Base-by-base conservation (phyloP, 2,329 filamentous ascomycete genomes). In the Arthrinium puccinioides region DNA sequence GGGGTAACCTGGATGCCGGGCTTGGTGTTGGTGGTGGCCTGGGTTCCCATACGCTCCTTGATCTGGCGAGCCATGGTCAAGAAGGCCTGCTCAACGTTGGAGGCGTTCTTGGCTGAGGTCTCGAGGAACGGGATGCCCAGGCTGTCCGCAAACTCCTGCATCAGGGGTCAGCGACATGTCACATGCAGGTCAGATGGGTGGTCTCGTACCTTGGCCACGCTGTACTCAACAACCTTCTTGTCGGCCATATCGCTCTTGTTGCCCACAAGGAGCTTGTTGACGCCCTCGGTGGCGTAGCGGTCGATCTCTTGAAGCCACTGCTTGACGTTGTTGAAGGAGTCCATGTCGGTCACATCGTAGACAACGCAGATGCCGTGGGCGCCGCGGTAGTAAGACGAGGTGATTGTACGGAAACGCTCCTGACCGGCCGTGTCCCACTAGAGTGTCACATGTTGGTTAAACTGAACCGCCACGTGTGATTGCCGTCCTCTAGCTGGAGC, bases 161-260 rank as follows among this genome's bases (percentile, higher is more conserved):
- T 13, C 21, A 32, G 9, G 16, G 14, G 43, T 53, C 44, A 53
- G 47, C 28, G 44, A 40, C 9, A 37, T 21, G 5, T 5, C 4
- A 20, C 32, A 42, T 29, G 23, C 23, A 11, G 6, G 8, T 7
- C 9, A 11, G n/a, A 33, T 13, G 20, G 4, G 13, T 16, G 7
- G 5, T 2, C 13, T 13, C 76, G 44, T 72, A 96, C 92, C 87
- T 98, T 98, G 54, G 92, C 92, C 52, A 97, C 92, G 48, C 88
- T 94, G 79, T 98, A 98, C 67, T 98, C 92, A 45, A 98, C 92
- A 27, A 97, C 92, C 76, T 97, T 98, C 85, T 98, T 98, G 72
- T 98, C 92, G 43, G 90, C 82, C 88, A 98, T 97, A 85, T 98
- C 92, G 70, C 88, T 95, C 84, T 98, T 98, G 84, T 98, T 98